Evolutionary conservation across 441 rosid genomes (phyloP).

Genomic region (Mallotus repandus): DNA sequence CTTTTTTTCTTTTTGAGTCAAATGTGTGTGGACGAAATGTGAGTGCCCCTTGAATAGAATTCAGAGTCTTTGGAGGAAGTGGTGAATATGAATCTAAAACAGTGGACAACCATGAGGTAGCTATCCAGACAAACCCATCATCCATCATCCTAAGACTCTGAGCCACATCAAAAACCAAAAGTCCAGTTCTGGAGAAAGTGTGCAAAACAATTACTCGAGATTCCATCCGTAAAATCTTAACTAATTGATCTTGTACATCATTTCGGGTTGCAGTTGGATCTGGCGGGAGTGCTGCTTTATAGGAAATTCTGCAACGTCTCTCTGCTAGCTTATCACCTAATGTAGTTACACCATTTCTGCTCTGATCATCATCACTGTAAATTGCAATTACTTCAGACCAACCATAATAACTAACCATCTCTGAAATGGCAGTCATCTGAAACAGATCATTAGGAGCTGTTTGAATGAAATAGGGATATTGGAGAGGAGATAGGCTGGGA

Average conservation of each 20-base stretch:
- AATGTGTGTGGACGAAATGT: slow-evolving; percentile 72
- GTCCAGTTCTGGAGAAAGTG: slow-evolving; percentile 51
- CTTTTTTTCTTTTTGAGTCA: slow-evolving; percentile 56
- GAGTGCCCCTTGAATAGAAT: slow-evolving; percentile 58
- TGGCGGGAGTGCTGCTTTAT: slow-evolving; percentile 65
- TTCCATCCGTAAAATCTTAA: slow-evolving; percentile 66
- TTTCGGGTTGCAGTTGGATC: slow-evolving; percentile 44
- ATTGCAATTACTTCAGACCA: slow-evolving; percentile 79
- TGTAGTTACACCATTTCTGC: slow-evolving; percentile 67
- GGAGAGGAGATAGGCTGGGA: slow-evolving; percentile 73
- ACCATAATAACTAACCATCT: slow-evolving; percentile 57
- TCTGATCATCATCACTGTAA: slow-evolving; percentile 76
- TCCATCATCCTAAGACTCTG: slow-evolving; percentile 74
- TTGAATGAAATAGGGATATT: slow-evolving; percentile 82
- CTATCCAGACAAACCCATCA: slow-evolving; percentile 88
- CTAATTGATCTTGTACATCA: slow-evolving; percentile 45
- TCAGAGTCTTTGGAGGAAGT: slow-evolving; percentile 29
- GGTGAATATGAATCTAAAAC: slow-evolving; percentile 59
- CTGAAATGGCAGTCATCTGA: slow-evolving; percentile 83
- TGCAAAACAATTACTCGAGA: slow-evolving; percentile 68
- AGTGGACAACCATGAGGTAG: slow-evolving; percentile 75
- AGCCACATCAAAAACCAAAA: slow-evolving; percentile 62
- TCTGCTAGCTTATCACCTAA: slow-evolving; percentile 75
- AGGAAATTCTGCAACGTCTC: slow-evolving; percentile 71
- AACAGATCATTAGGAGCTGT: slow-evolving; percentile 75